Conservation (phyloP, 495 filamentous ascomycete genomes). For the Penicillium arizonense region DNA sequence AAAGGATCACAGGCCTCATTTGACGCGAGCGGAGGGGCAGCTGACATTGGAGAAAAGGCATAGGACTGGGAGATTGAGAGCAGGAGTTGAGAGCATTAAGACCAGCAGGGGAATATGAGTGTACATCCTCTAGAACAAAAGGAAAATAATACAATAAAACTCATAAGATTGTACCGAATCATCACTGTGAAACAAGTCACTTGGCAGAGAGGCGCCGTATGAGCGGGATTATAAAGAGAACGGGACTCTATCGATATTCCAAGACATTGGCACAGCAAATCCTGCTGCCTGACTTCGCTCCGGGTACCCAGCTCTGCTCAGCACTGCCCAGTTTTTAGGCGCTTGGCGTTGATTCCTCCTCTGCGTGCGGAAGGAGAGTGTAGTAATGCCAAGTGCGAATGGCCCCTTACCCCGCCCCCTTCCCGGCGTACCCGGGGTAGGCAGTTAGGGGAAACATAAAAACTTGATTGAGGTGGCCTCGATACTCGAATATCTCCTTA, state of each 20-base stretch:
- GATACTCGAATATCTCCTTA: neutral
- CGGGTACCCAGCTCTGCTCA: neutral
- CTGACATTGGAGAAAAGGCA: slow-evolving; percentile 3
- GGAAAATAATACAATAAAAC: neutral
- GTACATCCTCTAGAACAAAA: neutral
- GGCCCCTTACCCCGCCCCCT: neutral
- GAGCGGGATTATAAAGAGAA: neutral
- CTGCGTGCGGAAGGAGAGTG: neutral
- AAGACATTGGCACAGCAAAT: slow-evolving; percentile 4
- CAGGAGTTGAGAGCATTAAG: neutral
- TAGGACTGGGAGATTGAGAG: neutral
- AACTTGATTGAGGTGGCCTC: neutral
- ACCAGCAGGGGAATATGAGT: neutral
- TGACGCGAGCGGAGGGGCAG: neutral
- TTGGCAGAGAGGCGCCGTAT: neutral
- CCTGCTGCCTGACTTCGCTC: slow-evolving; percentile 1
- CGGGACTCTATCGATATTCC: neutral
- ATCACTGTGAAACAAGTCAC: slow-evolving; percentile 2
- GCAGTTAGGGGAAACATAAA: neutral
- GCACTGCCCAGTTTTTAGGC: neutral
- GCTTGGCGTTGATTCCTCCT: neutral
- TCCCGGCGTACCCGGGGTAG: neutral
- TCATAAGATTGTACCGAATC: neutral
- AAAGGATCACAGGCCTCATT: slow-evolving; percentile 6
- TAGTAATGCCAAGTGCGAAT: slow-evolving; percentile 1